These are phyloP conservation scores for Venturia effusa DNA, from an alignment of 2,329 filamentous ascomycete species.

Conservation along the genomic window DNA sequence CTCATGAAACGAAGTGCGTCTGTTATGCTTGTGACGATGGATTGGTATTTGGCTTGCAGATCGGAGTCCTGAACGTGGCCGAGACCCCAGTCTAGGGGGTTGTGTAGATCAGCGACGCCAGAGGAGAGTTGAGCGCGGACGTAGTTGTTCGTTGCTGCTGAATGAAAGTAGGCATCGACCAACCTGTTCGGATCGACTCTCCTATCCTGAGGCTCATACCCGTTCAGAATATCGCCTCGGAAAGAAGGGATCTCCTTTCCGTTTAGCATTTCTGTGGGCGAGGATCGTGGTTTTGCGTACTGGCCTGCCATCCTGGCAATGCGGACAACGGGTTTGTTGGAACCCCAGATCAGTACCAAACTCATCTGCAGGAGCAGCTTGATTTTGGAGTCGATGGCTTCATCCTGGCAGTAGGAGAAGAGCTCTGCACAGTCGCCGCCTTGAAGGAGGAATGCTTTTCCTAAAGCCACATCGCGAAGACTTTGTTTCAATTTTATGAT, in stretches of 20 bases:
- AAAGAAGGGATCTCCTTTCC: conserved; percentile 80
- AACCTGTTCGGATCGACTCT: conserved; percentile 73
- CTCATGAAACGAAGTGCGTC: conserved; percentile 91
- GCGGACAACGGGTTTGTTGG: conserved; percentile 71
- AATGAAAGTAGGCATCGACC: conserved; percentile 90
- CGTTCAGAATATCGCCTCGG: conserved; percentile 91
- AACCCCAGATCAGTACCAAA: conserved; percentile 84
- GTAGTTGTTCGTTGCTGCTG: conserved; percentile 89
- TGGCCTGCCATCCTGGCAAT: conserved; percentile 96
- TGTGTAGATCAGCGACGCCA: conserved; percentile 87
- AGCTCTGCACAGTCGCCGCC: conserved; percentile 95
- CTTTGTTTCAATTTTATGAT: conserved; percentile 70
- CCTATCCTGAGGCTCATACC: conserved; percentile 65
- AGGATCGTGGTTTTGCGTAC: conserved; percentile 91
- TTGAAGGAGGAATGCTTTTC: conserved; percentile 87
- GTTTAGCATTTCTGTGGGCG: conserved; percentile 66
- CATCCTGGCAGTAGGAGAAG: conserved; percentile 89
- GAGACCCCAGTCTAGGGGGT: conserved; percentile 87
- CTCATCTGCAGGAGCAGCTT: conserved; percentile 97
- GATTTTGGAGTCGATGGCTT: conserved; percentile 88
- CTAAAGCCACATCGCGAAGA: conserved; percentile 75
- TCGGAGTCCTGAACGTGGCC: conserved; percentile 79
- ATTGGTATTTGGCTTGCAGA: conserved; percentile 75
- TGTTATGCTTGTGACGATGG: conserved; percentile 75
- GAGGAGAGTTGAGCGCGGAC: conserved; percentile 72